A percentile compares a stretch with the other conserved stretches of the same genome.
Evolutionary conservation across 768 basidiomycete genomes (phyloP).

Genomic region (Auriscalpium orientale): DNA sequence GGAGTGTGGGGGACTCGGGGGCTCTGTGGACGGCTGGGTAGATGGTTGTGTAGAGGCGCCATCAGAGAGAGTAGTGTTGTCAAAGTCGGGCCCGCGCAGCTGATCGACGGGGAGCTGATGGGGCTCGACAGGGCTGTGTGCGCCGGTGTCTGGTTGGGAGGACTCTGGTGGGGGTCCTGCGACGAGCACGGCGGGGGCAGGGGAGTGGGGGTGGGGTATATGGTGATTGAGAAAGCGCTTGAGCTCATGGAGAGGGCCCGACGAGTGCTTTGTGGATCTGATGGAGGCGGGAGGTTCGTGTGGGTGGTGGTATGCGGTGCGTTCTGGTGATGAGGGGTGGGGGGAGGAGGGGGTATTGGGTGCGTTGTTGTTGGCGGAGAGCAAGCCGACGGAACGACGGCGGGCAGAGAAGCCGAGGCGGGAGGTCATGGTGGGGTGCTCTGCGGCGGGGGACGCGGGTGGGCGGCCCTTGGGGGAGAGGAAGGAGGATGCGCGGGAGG

Average conservation of each 20-base stretch:
- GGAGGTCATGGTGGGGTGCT: conserved; percentile 22
- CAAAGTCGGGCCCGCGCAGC: conserved; percentile 27
- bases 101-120: conserved; percentile 29
- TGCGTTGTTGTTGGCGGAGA: conserved; percentile 13
- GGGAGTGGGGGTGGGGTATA: conserved; percentile 41
- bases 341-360: conserved; percentile 10
- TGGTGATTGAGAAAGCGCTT: conserved; percentile 94
- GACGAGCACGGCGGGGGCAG: conserved; percentile 16
- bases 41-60: conserved; percentile 22
- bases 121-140: conserved; percentile 25
- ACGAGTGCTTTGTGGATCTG: conserved; percentile 32
- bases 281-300: conserved; percentile 1
- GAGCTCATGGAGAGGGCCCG: conserved; percentile 83
- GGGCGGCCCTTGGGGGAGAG: conserved; percentile 14
- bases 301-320: conserved; percentile 8
- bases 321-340: conserved; percentile 6
- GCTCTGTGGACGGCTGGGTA: conserved; percentile 10
- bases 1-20: conserved; percentile 14
- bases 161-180: conserved; percentile 16
- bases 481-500: conserved; percentile 1
- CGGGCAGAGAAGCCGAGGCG: conserved; percentile 13
- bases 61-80: conserved; percentile 27
- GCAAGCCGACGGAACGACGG: conserved; percentile 17
- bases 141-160: conserved; percentile 19
- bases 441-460: conserved; percentile 16